Evolutionary conservation across 495 filamentous ascomycete genomes (phyloP).

Genomic region (Friedmanniomyces endolithicus): DNA sequence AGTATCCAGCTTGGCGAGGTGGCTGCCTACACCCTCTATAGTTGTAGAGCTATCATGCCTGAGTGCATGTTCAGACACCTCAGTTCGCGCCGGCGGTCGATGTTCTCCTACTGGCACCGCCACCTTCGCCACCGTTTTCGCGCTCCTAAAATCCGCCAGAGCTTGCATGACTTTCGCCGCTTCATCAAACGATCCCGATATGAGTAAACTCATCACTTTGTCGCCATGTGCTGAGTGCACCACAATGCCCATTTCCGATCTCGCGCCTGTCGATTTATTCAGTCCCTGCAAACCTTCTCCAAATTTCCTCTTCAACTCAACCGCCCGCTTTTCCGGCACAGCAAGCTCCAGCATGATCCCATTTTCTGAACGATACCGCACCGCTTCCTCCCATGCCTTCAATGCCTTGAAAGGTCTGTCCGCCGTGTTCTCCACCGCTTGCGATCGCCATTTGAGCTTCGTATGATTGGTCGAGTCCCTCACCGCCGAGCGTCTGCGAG

Average conservation of each 20-base stretch:
- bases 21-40: no score
- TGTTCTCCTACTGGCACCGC: not conserved
- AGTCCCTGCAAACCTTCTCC: not conserved
- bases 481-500: no score
- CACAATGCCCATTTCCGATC: not conserved
- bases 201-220: not conserved
- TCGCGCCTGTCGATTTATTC: not conserved
- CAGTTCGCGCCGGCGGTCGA: no score
- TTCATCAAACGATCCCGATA: conserved; percentile 1
- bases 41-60: no score
- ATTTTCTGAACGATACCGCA: not conserved
- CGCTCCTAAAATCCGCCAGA: not conserved
- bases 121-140: not conserved
- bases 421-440: not conserved
- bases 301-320: not conserved
- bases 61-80: no score
- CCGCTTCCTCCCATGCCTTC: not conserved
- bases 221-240: not conserved
- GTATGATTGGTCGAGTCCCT: not conserved
- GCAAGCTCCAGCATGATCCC: conserved; percentile 1
- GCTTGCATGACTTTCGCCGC: not conserved
- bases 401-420: not conserved
- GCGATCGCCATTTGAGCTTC: not conserved
- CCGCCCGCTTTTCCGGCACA: not conserved
- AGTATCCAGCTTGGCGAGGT: no score